Percentiles rank a stretch among this genome's conserved stretches.
Evolutionary conservation across 257 asterid species (phyloP).

Genomic region (Penstemon eatonii): DNA sequence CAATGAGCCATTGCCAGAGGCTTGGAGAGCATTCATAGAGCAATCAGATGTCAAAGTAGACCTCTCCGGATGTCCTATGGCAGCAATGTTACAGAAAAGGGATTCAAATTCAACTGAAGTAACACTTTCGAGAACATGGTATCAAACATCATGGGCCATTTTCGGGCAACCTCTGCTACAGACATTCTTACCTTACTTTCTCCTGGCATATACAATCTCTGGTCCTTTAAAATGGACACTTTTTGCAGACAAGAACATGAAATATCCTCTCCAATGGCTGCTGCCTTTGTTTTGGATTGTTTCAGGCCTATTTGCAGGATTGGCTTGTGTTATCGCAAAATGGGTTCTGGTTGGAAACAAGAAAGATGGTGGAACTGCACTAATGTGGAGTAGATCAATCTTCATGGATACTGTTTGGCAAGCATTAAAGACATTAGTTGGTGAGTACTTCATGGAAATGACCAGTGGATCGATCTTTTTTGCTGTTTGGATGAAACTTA

Average conservation of each 20-base stretch:
- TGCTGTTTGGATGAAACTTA: constrained; percentile 67
- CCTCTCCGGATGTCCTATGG: constrained; percentile 79
- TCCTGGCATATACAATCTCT: constrained; percentile 46
- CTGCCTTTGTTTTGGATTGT: constrained; percentile 69
- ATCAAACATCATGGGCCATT: constrained; percentile 63
- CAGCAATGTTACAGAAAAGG: constrained; percentile 32
- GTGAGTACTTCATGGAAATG: constrained; percentile 74
- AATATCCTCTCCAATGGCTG: constrained; percentile 50
- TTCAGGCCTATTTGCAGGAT: constrained; percentile 57
- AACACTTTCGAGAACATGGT: constrained; percentile 58
- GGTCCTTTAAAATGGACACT: constrained; percentile 47
- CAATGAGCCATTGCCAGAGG: constrained; percentile 71
- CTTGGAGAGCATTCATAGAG: constrained; percentile 77
- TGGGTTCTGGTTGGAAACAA: constrained; percentile 64
- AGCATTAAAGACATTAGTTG: constrained; percentile 64
- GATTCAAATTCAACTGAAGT: constrained; percentile 33
- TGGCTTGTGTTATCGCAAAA: constrained; percentile 53
- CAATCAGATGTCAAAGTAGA: constrained; percentile 84
- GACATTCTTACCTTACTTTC: constrained; percentile 64
- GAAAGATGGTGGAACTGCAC: constrained; percentile 63
- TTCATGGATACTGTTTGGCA: constrained; percentile 83
- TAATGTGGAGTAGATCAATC: constrained; percentile 62
- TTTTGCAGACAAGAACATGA: constrained; percentile 26
- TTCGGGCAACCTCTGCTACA: constrained; percentile 69
- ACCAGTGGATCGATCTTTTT: constrained; percentile 62